A percentile compares a stretch with the other conserved stretches of the same genome.
Conservation (phyloP, 2,329 filamentous ascomycete genomes). For the Cryphonectria japonica region DNA sequence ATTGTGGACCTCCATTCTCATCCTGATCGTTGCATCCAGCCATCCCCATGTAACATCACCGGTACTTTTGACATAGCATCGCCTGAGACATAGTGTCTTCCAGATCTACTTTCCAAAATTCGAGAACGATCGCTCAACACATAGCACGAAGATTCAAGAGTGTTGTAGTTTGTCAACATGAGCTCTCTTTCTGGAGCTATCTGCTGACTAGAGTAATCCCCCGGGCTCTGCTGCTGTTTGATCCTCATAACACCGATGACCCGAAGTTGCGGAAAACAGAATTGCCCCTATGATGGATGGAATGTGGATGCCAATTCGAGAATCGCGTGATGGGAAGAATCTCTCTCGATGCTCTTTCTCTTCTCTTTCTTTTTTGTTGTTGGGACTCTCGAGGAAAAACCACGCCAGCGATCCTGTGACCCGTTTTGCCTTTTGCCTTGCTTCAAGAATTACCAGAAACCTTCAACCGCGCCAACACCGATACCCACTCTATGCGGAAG, state of each 20-base stretch:
- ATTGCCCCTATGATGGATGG: conserved; percentile 28
- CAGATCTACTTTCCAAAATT: neutral
- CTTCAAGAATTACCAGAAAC: conserved; percentile 30
- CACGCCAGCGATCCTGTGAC: conserved; percentile 31
- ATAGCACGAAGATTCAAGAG: neutral
- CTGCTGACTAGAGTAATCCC: conserved; percentile 27
- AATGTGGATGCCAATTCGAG: conserved; percentile 29
- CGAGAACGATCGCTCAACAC: neutral
- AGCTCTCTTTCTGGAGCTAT: conserved; percentile 31
- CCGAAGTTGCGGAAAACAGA: conserved; percentile 31
- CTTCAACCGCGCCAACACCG: conserved; percentile 27
- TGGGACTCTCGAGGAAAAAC: conserved; percentile 17
- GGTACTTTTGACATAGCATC: too few species aligned
- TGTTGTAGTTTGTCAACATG: conserved; percentile 29
- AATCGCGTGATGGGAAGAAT: conserved; percentile 7
- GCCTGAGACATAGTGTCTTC: neutral
- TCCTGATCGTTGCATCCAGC: neutral
- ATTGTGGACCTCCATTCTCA: neutral
- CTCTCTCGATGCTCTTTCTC: conserved; percentile 12
- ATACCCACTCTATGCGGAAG: conserved; percentile 30
- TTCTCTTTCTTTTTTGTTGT: conserved; percentile 9
- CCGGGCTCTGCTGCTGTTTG: conserved; percentile 28
- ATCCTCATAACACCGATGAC: conserved; percentile 31
- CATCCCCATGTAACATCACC: neutral
- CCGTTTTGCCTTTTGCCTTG: conserved; percentile 28